Evolutionary conservation across 495 filamentous ascomycete species (phyloP).

Genomic region (Margaritispora aquatica): DNA sequence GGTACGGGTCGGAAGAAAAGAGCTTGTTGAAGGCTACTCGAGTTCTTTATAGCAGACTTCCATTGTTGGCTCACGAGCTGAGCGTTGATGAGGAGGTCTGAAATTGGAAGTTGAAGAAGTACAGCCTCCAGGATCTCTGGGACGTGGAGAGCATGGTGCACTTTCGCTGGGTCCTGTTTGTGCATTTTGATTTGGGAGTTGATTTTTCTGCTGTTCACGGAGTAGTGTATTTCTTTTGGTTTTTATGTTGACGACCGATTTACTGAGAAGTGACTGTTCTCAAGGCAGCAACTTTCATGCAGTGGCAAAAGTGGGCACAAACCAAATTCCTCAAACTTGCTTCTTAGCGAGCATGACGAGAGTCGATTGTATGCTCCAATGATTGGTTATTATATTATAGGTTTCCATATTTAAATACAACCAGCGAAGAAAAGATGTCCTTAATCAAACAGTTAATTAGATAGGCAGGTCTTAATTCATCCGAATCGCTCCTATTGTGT

Average conservation of each 20-base stretch:
- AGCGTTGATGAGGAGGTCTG: conserved; percentile 6
- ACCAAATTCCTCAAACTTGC: not conserved
- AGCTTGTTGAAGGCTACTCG: not conserved
- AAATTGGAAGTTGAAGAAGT: conserved; percentile 4
- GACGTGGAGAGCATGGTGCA: not conserved
- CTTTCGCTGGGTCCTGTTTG: not conserved
- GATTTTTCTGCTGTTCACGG: no score
- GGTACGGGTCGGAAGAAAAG: conserved; percentile 5
- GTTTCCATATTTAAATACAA: no score
- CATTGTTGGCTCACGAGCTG: conserved; percentile 5
- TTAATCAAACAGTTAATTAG: no score
- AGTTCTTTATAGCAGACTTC: not conserved
- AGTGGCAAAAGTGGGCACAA: not conserved
- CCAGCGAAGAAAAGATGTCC: no score
- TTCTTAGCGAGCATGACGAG: not conserved
- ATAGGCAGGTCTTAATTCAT: no score
- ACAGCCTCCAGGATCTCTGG: conserved; percentile 6
- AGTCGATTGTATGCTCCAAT: no score
- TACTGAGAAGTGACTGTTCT: not conserved
- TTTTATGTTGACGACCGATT: not conserved
- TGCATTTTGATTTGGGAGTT: no score
- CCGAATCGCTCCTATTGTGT: no score
- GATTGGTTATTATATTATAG: no score
- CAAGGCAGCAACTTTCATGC: not conserved
- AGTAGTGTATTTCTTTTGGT: no score